Percentiles rank a stretch among this genome's conserved stretches.
Conservation (phyloP, 2,329 filamentous ascomycete genomes). For the Diaporthe longicolla region DNA sequence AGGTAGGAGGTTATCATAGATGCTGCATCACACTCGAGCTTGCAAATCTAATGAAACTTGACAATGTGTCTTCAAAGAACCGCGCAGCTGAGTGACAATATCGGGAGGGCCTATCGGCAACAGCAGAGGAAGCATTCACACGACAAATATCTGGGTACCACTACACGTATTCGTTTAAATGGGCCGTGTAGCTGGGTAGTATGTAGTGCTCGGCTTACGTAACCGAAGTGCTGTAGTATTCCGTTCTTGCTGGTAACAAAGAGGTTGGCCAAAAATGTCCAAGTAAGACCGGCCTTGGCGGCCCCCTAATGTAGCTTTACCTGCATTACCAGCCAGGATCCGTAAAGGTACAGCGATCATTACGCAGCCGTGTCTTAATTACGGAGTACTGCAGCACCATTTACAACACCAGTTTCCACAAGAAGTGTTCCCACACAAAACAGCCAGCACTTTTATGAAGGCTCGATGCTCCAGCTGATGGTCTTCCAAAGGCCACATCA, state of each 20-base stretch:
- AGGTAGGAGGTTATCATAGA: no score
- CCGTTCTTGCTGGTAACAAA: background rate
- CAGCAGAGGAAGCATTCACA: no score
- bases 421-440: background rate
- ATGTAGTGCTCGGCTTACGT: background rate
- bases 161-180: background rate
- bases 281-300: background rate
- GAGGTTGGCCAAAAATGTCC: background rate
- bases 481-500: slow-evolving; percentile 22
- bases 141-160: background rate
- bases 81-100: no score
- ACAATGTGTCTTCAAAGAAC: no score
- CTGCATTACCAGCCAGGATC: background rate
- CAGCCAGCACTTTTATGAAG: background rate
- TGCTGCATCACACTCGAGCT: no score
- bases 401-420: background rate
- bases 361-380: background rate
- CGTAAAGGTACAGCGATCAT: background rate
- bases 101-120: no score
- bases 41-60: no score
- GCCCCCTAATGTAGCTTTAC: background rate
- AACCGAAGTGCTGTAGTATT: background rate
- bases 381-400: background rate
- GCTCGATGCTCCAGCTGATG: slow-evolving; percentile 33
- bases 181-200: no score